Base-by-base conservation (phyloP, 1,284 basidiomycete genomes). In the Marasmius fiardii region DNA sequence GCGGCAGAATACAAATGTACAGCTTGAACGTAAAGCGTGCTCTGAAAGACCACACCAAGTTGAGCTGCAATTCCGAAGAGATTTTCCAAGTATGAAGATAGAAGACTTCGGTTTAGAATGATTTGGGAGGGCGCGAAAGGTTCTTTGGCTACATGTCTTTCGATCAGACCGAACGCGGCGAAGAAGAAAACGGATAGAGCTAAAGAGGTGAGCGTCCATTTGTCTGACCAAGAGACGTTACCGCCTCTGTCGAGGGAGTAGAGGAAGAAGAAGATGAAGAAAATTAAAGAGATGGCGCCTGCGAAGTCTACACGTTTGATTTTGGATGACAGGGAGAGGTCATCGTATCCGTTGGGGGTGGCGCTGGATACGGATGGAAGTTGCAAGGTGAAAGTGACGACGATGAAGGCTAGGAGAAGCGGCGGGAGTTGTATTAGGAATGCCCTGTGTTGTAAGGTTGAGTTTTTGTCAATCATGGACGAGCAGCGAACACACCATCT, bases 361-460 rank as follows among this genome's bases (percentile, higher is more conserved):
- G n/a, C 67, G 11, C 72, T 67, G 0, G 63, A 61, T 7, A 72
- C 67, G 3, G 62, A 61, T 53, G 83, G 82, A 4, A 84, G 72
- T 47, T 77, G 70, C 5, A 86, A 74, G 3, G 76, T 71, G 39
- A 82, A 52, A 2, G 71, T 69, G 14, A 85, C 82, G n/a, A 77
- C 68, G 18, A 75, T 55, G 51, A 85, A 75, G 0, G 83, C 83
- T 16, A 82, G 56, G 18, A 79, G 37, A 3, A 79, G 74, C 6
- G 81, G 62, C 1, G 83, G 83, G 2, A 81, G 77, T 72, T 86
- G 83, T 3, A 83, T 60, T 6, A 83, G 67, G 71, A 86, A 86
- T 0, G 79, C 74, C 81, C 80, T 82, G 54, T 4, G 21, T 44
- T 14, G 11, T 37, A 28, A 21, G n/a, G 43, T 24, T 18, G 31